phyloP scores from a whole-genome alignment of 176 grass and related monocot genomes.

The Aegilops speltoides region DNA sequence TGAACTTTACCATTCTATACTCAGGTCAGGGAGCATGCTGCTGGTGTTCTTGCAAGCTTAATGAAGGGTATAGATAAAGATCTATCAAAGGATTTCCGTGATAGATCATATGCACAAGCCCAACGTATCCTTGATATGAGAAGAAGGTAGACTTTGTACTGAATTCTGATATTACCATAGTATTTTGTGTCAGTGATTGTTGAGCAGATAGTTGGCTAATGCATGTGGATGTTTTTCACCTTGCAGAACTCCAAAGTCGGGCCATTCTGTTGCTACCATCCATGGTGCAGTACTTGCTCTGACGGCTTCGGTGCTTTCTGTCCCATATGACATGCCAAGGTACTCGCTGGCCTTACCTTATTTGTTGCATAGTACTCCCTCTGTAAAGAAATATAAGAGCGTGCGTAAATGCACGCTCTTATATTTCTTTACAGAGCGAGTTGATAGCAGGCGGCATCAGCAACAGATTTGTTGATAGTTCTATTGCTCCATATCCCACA shows the following conservation, averaged over 20 bases:
- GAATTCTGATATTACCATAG: not conserved
- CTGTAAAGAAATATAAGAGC: no score
- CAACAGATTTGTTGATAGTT: not conserved
- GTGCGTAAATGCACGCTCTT: no score
- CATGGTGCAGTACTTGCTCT: conserved; percentile 94
- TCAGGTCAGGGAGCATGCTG: conserved; percentile 95
- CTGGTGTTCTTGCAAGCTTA: conserved; percentile 91
- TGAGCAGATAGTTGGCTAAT: not conserved
- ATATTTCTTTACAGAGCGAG: no score
- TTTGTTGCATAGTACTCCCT: not conserved
- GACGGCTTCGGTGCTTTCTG: conserved; percentile 86
- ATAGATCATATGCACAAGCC: conserved; percentile 75
- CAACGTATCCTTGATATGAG: conserved; percentile 44
- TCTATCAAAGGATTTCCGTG: conserved; percentile 72
- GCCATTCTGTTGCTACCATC: conserved; percentile 58
- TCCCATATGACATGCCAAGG: conserved; percentile 98
- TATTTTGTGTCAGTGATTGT: not conserved
- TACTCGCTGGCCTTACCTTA: conserved; percentile 31
- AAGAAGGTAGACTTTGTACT: conserved; percentile 50
- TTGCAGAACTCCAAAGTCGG: conserved; percentile 56
- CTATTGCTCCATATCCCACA: not conserved
- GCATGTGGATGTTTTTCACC: conserved; percentile 4
- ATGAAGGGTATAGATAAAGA: conserved; percentile 87
- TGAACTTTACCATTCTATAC: conserved; percentile 18
- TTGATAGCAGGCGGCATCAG: not conserved